Conservation (phyloP, 257 asterid genomes). For the Haberlea rhodopensis region DNA sequence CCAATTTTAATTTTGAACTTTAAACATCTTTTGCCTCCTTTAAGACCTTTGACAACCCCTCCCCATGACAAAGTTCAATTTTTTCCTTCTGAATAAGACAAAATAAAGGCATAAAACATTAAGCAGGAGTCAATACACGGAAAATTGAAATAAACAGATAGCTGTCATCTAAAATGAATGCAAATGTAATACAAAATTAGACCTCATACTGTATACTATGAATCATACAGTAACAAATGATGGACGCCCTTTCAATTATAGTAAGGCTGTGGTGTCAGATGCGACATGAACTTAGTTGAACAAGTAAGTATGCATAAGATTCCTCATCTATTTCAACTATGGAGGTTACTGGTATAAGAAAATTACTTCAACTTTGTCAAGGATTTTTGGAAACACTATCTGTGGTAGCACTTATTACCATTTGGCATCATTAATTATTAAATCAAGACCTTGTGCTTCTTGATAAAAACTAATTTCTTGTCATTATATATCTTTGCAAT, state of each 20-base stretch:
- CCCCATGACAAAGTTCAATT: neutral
- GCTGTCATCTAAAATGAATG: neutral
- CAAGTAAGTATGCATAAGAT: no score
- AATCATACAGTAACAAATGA: no score
- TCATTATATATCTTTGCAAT: neutral
- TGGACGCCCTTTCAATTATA: no score
- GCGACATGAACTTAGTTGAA: no score
- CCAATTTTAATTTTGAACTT: neutral
- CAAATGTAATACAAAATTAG: neutral
- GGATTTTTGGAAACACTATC: neutral
- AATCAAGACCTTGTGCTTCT: no score
- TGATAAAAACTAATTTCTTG: neutral
- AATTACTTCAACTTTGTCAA: neutral
- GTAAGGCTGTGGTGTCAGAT: no score
- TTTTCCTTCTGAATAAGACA: no score
- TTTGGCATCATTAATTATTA: neutral
- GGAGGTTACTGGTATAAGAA: no score
- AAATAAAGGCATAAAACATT: neutral
- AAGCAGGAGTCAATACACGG: neutral
- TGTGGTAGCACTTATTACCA: neutral
- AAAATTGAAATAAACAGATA: no score
- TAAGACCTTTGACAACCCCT: neutral
- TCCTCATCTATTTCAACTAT: no score
- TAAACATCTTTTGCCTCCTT: neutral
- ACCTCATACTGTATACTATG: neutral